These are phyloP conservation scores for Salicornia ramosissima DNA, from an alignment of 148 eudicot species.

Conservation along the genomic window DNA sequence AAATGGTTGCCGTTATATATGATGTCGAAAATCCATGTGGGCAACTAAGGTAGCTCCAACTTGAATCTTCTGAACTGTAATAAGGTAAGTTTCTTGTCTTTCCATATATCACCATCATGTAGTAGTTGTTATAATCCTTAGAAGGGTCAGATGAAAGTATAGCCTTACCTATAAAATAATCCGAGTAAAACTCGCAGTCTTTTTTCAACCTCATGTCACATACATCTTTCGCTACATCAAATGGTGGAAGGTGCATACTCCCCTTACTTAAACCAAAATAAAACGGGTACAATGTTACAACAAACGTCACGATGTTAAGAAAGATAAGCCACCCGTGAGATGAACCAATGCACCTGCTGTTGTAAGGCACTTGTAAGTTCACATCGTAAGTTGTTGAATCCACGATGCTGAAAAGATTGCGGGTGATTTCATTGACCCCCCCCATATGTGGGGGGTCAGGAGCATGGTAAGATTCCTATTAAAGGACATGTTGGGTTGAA, in stretches of 20 bases:
- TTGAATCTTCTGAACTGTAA: slow-evolving; percentile 10
- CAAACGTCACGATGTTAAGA: background rate
- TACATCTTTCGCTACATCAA: background rate
- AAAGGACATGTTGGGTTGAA: background rate
- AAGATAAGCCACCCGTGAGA: slow-evolving; percentile 21
- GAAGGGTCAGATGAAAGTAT: slow-evolving; percentile 18
- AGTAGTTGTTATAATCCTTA: background rate
- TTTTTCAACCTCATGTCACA: background rate
- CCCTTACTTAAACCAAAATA: slow-evolving; percentile 11
- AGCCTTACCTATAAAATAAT: slow-evolving; percentile 16
- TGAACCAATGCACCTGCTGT: slow-evolving; percentile 24
- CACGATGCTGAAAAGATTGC: slow-evolving; percentile 14
- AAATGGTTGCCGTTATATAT: background rate
- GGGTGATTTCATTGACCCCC: background rate
- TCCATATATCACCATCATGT: background rate
- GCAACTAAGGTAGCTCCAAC: background rate
- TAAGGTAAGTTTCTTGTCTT: slow-evolving; percentile 3
- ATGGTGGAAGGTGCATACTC: slow-evolving; percentile 16
- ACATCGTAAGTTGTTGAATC: slow-evolving; percentile 4
- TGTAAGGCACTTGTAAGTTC: slow-evolving; percentile 16
- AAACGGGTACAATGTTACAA: slow-evolving; percentile 18
- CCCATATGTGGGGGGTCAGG: slow-evolving; percentile 11
- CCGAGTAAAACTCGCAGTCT: background rate
- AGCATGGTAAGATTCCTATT: slow-evolving; percentile 9
- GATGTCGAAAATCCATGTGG: background rate